Evolutionary conservation across 2,329 filamentous ascomycete species (phyloP).

Genomic region (Pyrenophora graminea): DNA sequence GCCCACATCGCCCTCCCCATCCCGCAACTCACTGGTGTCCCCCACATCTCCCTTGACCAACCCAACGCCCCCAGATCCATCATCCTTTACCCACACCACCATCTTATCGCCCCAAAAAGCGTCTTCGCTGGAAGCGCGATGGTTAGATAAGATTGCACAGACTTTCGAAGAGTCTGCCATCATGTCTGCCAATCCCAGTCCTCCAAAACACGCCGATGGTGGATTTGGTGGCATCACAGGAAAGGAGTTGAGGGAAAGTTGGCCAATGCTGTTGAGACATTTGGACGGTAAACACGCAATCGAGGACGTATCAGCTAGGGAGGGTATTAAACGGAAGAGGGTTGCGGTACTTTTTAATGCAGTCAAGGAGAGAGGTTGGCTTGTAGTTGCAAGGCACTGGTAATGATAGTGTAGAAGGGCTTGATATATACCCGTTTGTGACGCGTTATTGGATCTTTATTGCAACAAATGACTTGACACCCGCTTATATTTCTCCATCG

Average conservation of each 20-base stretch:
- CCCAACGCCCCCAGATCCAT: constrained; percentile 21
- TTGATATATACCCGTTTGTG: too few relatives aligned
- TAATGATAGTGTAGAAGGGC: constrained; percentile 10
- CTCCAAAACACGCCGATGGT: constrained; percentile 25
- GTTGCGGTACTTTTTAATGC: constrained; percentile 61
- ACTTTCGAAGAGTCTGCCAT: constrained; percentile 47
- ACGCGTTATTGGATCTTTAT: too few relatives aligned
- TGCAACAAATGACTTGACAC: too few relatives aligned
- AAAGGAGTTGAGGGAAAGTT: constrained; percentile 61
- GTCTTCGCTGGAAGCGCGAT: constrained; percentile 76
- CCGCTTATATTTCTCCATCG: too few relatives aligned
- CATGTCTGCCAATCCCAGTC: constrained; percentile 25
- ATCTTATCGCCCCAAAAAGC: constrained; percentile 80
- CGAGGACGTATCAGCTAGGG: constrained; percentile 82
- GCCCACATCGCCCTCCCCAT: constrained; percentile 38
- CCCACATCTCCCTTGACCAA: constrained; percentile 25
- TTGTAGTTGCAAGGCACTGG: constrained; percentile 49
- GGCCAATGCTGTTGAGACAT: constrained; percentile 78
- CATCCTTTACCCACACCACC: constrained; percentile 35
- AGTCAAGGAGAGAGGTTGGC: constrained; percentile 70
- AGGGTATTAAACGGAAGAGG: constrained; percentile 80
- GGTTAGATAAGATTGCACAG: constrained; percentile 54
- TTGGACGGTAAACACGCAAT: constrained; percentile 85
- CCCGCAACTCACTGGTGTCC: constrained; percentile 20
- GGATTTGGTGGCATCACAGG: constrained; percentile 24